phyloP scores from a whole-genome alignment of 495 filamentous ascomycete genomes.

The Talaromyces nanjingensis region DNA sequence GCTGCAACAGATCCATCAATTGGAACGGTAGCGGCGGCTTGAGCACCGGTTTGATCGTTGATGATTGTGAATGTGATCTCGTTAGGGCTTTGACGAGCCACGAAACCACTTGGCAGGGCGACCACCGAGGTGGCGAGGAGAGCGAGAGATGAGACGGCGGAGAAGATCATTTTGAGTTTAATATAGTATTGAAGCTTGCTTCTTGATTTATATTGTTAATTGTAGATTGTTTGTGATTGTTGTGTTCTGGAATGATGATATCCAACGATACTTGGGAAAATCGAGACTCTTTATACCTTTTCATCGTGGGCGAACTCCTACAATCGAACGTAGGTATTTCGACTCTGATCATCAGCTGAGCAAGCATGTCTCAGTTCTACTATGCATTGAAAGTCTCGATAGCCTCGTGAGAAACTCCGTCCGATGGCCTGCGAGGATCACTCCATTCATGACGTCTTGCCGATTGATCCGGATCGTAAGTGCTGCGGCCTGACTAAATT shows the following conservation, averaged over 20 bases:
- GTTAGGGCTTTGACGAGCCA: background rate
- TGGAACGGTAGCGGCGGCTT: background rate
- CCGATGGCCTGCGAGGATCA: background rate
- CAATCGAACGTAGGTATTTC: background rate
- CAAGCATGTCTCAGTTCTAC: background rate
- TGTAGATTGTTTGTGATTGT: background rate
- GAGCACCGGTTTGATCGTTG: background rate
- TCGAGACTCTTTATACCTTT: background rate
- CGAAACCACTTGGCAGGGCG: background rate
- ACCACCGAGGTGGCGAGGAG: background rate
- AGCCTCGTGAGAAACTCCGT: background rate
- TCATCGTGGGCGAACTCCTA: background rate
- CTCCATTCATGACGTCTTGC: background rate
- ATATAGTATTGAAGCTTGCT: background rate
- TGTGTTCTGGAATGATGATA: background rate
- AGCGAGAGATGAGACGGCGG: background rate
- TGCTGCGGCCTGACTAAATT: background rate
- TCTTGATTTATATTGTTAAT: background rate
- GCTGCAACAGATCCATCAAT: background rate
- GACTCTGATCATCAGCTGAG: background rate
- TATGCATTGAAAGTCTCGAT: background rate
- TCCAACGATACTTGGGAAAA: background rate
- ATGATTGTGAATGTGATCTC: background rate
- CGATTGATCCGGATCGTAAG: background rate
- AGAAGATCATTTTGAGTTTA: background rate